These are phyloP conservation scores for Macrophomina pseudophaseolina DNA, from an alignment of 2,329 filamentous ascomycete species.

Conservation along the genomic window DNA sequence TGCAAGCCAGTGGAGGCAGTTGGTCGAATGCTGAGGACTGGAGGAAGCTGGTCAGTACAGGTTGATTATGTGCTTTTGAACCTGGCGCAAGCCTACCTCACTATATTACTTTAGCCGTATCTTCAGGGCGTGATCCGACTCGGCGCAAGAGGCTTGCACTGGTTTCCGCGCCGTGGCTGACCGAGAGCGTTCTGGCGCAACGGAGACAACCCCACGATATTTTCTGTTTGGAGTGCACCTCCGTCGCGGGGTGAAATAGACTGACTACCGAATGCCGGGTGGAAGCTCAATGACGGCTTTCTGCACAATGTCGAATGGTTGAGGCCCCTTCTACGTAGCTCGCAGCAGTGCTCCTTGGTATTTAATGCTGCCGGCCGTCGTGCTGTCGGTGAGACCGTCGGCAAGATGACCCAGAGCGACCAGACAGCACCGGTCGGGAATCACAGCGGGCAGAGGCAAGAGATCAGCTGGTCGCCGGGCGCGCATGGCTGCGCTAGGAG, in stretches of 20 bases:
- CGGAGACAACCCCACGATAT: not conserved
- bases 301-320: not conserved
- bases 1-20: not conserved
- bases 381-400: conserved; percentile 5
- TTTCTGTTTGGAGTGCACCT: not conserved
- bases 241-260: not conserved
- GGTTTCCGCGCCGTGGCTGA: conserved; percentile 6
- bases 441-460: not conserved
- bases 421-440: not conserved
- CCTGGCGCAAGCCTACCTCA: not conserved
- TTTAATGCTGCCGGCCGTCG: not conserved
- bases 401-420: conserved; percentile 13
- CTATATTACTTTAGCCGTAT: conserved; percentile 5
- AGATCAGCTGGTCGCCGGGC: conserved; percentile 10
- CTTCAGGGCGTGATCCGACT: not conserved
- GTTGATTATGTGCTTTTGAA: not conserved
- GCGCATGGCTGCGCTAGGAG: conserved; percentile 1
- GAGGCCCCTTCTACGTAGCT: too few species aligned
- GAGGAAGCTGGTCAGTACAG: not conserved
- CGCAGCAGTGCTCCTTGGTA: not conserved
- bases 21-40: not conserved
- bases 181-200: conserved; percentile 24
- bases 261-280: not conserved
- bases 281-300: not conserved
- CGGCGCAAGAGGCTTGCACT: not conserved